Evolutionary conservation across 208 protist species (phyloP), one percentile per base, ranked within the genome.

Genomic region (Trypanosoma avium): DNA sequence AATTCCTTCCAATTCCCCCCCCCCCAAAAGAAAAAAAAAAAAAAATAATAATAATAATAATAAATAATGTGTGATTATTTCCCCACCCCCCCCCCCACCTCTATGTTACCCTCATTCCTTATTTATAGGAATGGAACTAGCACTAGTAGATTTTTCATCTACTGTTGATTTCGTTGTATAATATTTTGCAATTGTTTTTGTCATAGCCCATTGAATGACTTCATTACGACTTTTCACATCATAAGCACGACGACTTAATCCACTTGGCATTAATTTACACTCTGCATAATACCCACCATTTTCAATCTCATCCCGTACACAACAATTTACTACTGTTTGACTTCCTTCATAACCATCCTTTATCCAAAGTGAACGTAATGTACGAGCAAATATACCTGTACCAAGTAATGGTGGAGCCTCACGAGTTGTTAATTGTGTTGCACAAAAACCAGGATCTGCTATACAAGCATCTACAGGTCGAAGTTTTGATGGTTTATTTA

Each of bases 151-250:
- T 33, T 56, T 50, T 3, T 56, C 42, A 54, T 21, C 52, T 2
- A 27, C 30, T 46, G 10, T 15, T 57, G 66, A 52, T 32, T 21
- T 52, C 7, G 56, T 53, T 26, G 60, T 81, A 71, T 93, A 90
- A 71, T 93, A 90, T 72, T 84, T 93, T 45, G 79, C 80, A 21
- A 90, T 90, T 19, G 86, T 89, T 60, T 90, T 93, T n/a, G 76
- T 62, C 82, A 93, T 87, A 0, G 81, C 86, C 86, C 86, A 93
- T 17, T 77, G 78, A 21, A 93, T 67, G 0, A 93, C 86, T 38
- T 87, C 83, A 10, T 84, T 72, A 6, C 86, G 69, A 56, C 73
- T 77, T 27, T 62, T 67, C 6, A 71, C 27, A 64, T 86, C 77
- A 36, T 90, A 73, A 22, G 86, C 77, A 17, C 81, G 77, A 32